These are phyloP conservation scores for Globisporangium heterothallicum DNA, from an alignment of 352 stramenopile genomes.

Conservation along the genomic window DNA sequence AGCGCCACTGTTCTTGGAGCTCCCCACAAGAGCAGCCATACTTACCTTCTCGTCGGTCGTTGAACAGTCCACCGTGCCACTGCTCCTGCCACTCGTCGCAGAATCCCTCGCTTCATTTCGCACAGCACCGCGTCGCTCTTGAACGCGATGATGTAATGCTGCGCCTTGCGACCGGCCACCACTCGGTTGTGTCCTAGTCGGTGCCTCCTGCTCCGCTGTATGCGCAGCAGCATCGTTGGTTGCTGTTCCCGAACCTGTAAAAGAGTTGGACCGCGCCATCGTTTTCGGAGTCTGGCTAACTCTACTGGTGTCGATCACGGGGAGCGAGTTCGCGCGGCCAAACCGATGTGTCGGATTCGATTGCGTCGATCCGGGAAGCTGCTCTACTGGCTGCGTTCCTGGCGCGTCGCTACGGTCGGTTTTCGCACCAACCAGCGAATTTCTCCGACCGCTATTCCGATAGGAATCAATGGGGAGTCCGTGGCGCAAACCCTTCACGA, in stretches of 20 bases:
- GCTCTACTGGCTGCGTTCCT: neutral
- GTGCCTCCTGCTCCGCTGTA: too few relatives aligned
- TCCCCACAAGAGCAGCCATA: neutral
- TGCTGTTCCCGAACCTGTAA: too few relatives aligned
- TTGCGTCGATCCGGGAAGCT: neutral
- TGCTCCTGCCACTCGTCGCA: neutral
- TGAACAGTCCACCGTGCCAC: neutral
- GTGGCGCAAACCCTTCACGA: neutral
- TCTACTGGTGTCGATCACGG: neutral
- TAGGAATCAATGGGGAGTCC: slow-evolving; percentile 6
- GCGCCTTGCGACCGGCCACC: too few relatives aligned
- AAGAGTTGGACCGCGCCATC: neutral
- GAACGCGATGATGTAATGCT: neutral
- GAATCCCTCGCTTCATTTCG: neutral
- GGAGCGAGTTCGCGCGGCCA: neutral
- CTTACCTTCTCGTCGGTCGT: slow-evolving; percentile 3
- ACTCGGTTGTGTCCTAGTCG: too few relatives aligned
- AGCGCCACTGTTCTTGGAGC: neutral
- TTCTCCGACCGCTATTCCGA: slow-evolving; percentile 2
- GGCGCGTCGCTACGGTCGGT: neutral
- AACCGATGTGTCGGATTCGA: neutral
- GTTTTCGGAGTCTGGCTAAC: neutral
- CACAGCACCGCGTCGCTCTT: too few relatives aligned
- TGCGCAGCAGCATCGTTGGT: too few relatives aligned
- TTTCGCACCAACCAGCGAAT: neutral